phyloP scores from a whole-genome alignment of 805 yeast species.

The Pichia californica region DNA sequence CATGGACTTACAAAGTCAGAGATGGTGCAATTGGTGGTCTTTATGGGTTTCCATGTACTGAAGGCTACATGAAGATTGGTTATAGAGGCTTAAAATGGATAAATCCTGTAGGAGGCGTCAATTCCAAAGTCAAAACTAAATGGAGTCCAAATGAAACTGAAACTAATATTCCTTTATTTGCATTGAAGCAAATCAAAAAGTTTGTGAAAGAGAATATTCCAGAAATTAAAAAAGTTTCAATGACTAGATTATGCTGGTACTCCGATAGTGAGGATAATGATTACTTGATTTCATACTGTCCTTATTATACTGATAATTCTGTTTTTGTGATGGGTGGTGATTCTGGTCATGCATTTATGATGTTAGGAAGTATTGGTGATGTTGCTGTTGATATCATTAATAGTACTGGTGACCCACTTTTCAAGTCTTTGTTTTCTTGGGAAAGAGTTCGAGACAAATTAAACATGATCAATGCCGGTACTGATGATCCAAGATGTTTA shows the following conservation, averaged over 20 bases:
- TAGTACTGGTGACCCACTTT: slow-evolving; percentile 12
- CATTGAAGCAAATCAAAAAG: slow-evolving; percentile 21
- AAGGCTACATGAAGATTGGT: slow-evolving; percentile 27
- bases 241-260: slow-evolving; percentile 31
- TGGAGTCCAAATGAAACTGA: slow-evolving; percentile 19
- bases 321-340: slow-evolving; percentile 34
- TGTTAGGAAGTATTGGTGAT: slow-evolving; percentile 31
- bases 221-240: slow-evolving; percentile 19
- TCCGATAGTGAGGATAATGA: slow-evolving; percentile 32
- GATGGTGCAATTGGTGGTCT: slow-evolving; percentile 27
- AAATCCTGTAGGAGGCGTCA: slow-evolving; percentile 18
- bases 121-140: slow-evolving; percentile 25
- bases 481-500: slow-evolving; percentile 24
- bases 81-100: slow-evolving; percentile 28
- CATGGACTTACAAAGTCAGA: slow-evolving; percentile 27
- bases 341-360: slow-evolving; percentile 35
- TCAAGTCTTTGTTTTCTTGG: slow-evolving; percentile 23
- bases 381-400: slow-evolving; percentile 18
- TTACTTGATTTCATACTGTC: slow-evolving; percentile 31
- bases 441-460: slow-evolving; percentile 20
- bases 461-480: slow-evolving; percentile 21
- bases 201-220: slow-evolving; percentile 24
- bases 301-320: slow-evolving; percentile 23
- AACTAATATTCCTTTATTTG: slow-evolving; percentile 26
- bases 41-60: slow-evolving; percentile 27